Evolutionary conservation across 1,284 basidiomycete genomes (phyloP).

Genomic region (Ustilago sp.): DNA sequence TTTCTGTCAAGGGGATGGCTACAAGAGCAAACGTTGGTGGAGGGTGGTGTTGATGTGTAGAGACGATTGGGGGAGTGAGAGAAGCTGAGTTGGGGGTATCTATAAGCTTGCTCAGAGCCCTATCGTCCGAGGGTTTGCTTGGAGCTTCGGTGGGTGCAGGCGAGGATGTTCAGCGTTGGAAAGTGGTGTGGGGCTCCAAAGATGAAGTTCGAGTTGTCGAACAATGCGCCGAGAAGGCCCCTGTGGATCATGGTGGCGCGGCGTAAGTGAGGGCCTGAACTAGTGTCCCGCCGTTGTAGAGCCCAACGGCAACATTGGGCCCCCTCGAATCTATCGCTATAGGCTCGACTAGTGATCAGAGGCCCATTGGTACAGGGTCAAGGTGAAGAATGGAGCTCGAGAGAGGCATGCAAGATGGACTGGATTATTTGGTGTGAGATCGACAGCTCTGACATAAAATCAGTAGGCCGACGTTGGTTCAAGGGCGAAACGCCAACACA

Average conservation of each 20-base stretch:
- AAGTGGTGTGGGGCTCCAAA: neutral
- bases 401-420: too few relatives aligned
- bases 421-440: neutral
- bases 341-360: too few relatives aligned
- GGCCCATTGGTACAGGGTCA: too few relatives aligned
- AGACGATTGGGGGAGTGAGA: neutral
- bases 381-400: too few relatives aligned
- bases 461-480: neutral
- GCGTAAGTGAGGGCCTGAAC: too few relatives aligned
- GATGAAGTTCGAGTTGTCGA: neutral
- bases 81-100: neutral
- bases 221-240: neutral
- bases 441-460: neutral
- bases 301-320: neutral
- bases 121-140: too few relatives aligned
- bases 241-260: neutral
- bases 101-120: too few relatives aligned
- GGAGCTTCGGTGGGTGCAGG: too few relatives aligned
- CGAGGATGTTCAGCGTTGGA: neutral
- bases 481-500: too few relatives aligned
- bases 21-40: neutral
- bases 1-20: conserved; percentile 1
- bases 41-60: neutral
- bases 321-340: too few relatives aligned
- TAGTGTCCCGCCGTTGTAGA: too few relatives aligned